Evolutionary conservation across 495 filamentous ascomycete genomes (phyloP), one percentile per base, ranked within the genome.

Genomic region (Penicillium roqueforti): DNA sequence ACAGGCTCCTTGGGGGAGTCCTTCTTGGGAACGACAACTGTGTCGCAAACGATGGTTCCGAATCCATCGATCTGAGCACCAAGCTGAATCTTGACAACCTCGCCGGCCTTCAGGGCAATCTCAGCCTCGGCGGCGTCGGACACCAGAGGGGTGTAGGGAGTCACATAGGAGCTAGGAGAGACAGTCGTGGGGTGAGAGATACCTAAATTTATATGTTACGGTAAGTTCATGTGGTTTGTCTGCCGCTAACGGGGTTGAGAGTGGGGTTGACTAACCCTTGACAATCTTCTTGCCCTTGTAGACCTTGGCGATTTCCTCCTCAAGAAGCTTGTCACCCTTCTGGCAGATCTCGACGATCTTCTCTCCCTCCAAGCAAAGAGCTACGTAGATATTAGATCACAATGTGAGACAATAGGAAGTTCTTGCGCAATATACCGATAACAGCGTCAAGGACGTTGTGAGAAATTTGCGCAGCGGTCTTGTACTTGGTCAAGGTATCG

Each of bases 31-130:
- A 93, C 81, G 46, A 97, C 67, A 56, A 97, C 80, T 39, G 89
- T 92, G 71, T 97, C 89, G 76, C 92, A 96, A 60, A 97, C 88
- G 60, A 98, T 97, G 59, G 92, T 87, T 63, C 91, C 89, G 68
- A 97, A 92, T 43, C 93, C 93, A 76, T 97, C 93, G 53, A 98
- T 96, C 76, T 98, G 93, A 36, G 92, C 93, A 62, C 93, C 93
- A 9, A 98, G 83, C 72, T 97, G 95, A 69, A 98, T 91, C 81
- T 98, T 98, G 68, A 92, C 77, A 53, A 88, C 70, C 73, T 98
- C 92, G 41, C 84, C 87, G 41, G 84, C 79, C 77, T 96, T 91
- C 56, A 98, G 75, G 53, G 81, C 78, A 25, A 81, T 80, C 34
- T 80, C 82, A 40, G 91, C 89, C 73, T 98, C 93, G 67, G 89